Percentiles rank a stretch among this genome's conserved stretches.
These are phyloP conservation scores for Apiospora koreana DNA, from an alignment of 2,329 filamentous ascomycete genomes.

Conservation along the genomic window DNA sequence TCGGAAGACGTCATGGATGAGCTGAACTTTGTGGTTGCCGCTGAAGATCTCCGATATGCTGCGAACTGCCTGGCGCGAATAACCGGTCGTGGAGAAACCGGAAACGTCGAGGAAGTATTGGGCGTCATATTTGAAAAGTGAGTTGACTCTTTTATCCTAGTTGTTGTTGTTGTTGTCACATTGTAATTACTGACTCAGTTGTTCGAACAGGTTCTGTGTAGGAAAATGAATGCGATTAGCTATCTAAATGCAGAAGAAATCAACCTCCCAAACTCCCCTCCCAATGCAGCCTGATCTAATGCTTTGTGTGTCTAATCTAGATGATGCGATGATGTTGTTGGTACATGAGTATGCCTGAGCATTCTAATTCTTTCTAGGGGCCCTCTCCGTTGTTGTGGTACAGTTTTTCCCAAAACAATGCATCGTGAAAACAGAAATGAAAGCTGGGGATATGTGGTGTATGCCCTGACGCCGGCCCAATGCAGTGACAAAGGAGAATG, in stretches of 20 bases:
- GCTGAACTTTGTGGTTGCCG: constrained; percentile 55
- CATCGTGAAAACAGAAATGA: neutral
- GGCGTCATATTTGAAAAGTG: constrained; percentile 98
- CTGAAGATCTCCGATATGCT: constrained; percentile 82
- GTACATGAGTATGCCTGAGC: constrained; percentile 9
- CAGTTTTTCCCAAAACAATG: neutral
- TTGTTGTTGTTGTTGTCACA: neutral
- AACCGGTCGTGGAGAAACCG: constrained; percentile 80
- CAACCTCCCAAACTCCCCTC: neutral
- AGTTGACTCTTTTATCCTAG: too few relatives aligned
- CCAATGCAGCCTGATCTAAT: constrained; percentile 4
- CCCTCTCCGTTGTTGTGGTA: neutral
- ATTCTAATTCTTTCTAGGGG: constrained; percentile 8
- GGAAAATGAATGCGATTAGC: constrained; percentile 41
- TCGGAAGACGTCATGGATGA: constrained; percentile 22
- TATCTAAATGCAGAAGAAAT: constrained; percentile 1
- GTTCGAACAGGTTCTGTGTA: constrained; percentile 52
- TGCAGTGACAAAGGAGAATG: constrained; percentile 12
- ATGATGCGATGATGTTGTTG: constrained; percentile 2
- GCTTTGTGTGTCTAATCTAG: neutral
- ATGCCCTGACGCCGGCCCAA: constrained; percentile 6
- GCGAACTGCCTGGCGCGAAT: constrained; percentile 81
- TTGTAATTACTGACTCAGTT: constrained; percentile 3
- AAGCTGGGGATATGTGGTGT: neutral
- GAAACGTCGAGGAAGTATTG: constrained; percentile 92